These are phyloP conservation scores for Telfairia occidentalis DNA, from an alignment of 331 rosid genomes.

Conservation along the genomic window DNA sequence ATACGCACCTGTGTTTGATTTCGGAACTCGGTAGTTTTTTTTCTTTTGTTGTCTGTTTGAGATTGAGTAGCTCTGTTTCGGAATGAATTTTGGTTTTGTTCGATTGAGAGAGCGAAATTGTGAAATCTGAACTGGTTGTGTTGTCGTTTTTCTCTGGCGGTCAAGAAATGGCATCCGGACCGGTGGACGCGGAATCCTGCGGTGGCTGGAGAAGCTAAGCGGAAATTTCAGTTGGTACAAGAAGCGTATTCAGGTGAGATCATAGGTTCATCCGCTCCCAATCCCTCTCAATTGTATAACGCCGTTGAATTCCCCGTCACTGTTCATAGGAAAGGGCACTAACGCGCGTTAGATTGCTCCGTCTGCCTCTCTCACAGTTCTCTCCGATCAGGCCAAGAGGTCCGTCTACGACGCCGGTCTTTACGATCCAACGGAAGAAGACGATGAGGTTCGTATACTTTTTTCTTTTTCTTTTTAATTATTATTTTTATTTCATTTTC, in stretches of 20 bases:
- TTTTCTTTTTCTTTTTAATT: background rate
- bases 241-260: constrained; percentile 76
- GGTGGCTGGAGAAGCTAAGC: constrained; percentile 63
- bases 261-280: background rate
- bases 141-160: background rate
- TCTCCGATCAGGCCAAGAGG: constrained; percentile 71
- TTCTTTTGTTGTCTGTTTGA: background rate
- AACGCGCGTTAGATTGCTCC: background rate
- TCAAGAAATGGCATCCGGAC: constrained; percentile 94
- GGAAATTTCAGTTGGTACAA: constrained; percentile 80
- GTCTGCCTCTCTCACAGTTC: constrained; percentile 41
- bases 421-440: constrained; percentile 69
- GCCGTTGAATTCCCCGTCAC: constrained; percentile 2
- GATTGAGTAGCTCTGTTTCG: background rate
- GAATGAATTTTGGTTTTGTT: background rate
- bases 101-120: background rate
- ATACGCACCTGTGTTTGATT: no score
- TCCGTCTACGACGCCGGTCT: constrained; percentile 88
- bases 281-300: background rate
- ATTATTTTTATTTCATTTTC: background rate
- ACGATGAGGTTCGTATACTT: constrained; percentile 47
- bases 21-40: no score
- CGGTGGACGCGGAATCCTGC: constrained; percentile 45
- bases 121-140: background rate
- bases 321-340: background rate